Percentiles rank a stretch among this genome's conserved stretches.
Conservation (phyloP, 2,329 filamentous ascomycete genomes). For the Colletotrichum echinochloae region DNA sequence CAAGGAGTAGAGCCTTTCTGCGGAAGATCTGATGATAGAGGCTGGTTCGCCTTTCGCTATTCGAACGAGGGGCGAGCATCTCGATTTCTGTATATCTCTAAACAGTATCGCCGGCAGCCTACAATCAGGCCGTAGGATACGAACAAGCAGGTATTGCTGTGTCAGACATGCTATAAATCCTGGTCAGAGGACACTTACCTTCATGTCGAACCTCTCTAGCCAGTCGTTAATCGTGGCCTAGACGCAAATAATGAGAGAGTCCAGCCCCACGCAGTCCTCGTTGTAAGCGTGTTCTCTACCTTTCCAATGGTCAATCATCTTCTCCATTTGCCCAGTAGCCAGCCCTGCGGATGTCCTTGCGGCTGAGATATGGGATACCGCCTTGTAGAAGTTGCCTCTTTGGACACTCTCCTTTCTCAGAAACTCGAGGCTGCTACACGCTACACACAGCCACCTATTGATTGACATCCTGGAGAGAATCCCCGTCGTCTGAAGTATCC, state of each 20-base stretch:
- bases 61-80: slow-evolving; percentile 4
- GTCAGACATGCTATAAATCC: too few species aligned
- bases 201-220: not conserved
- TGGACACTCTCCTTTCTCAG: slow-evolving; percentile 46
- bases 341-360: slow-evolving; percentile 20
- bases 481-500: slow-evolving; percentile 5
- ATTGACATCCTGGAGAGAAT: slow-evolving; percentile 44
- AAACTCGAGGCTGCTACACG: slow-evolving; percentile 47
- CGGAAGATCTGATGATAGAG: slow-evolving; percentile 21
- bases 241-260: not conserved
- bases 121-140: not conserved
- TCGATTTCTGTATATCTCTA: slow-evolving; percentile 10
- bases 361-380: slow-evolving; percentile 51
- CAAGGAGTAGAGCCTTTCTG: not conserved
- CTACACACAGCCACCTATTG: slow-evolving; percentile 47
- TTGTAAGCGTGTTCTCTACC: slow-evolving; percentile 7
- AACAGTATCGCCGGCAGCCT: not conserved
- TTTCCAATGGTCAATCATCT: not conserved
- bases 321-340: not conserved
- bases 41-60: slow-evolving; percentile 11
- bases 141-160: not conserved
- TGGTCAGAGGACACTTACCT: not conserved
- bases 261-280: slow-evolving; percentile 4
- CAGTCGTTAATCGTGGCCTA: not conserved
- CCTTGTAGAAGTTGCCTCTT: slow-evolving; percentile 44